Base-by-base conservation (phyloP, 2,329 filamentous ascomycete genomes). In the Colletotrichum echinochloae region DNA sequence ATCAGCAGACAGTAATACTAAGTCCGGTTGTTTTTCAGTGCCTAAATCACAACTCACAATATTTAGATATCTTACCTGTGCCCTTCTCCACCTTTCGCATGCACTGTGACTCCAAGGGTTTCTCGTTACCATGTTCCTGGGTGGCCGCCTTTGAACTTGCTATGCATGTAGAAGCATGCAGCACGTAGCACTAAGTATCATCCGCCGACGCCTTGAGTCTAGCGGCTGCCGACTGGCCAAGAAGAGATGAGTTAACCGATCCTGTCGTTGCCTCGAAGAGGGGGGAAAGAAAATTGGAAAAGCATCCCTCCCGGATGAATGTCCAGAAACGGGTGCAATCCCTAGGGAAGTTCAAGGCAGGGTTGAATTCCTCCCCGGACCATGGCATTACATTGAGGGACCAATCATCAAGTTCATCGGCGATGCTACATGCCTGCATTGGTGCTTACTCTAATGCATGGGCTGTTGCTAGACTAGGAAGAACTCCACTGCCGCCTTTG, bases 371-470 rank as follows among this genome's bases (percentile, higher is more conserved):
- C 28, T 35, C 44, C 6, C 2, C 1, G 11, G 41, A 48, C 12
- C 39, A 1, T 1, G 11, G 44, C 14, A 37, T 14, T 12, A 48
- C n/a, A 18, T 20, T 44, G 9, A 30, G 57, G n/a, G 41, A 16
- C 39, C 39, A 18, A 48, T 7, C 20, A 26, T 41, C 26, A 35
- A 30, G 9, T 7, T 14, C 18, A 18, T 16, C 33, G 39, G 30
- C 57, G 14, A 66, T 66, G 30, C 57, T 44, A 62, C 65, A 33
- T 41, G 39, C 48, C 65, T 62, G 57, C 65, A 66, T 66, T 44
- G 39, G 14, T 62, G 48, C 56, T 54, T 30, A 51, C 51, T n/a
- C 20, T 8, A 49, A 23, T 54, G 56, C 56, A 44, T 54, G 28
- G 7, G 41, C 18, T 44, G 9, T n/a, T 18, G 56, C 28, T 26